Evolutionary conservation across 768 basidiomycete genomes (phyloP), one percentile per base, ranked within the genome.

Genomic region (Tulasnella sp.): DNA sequence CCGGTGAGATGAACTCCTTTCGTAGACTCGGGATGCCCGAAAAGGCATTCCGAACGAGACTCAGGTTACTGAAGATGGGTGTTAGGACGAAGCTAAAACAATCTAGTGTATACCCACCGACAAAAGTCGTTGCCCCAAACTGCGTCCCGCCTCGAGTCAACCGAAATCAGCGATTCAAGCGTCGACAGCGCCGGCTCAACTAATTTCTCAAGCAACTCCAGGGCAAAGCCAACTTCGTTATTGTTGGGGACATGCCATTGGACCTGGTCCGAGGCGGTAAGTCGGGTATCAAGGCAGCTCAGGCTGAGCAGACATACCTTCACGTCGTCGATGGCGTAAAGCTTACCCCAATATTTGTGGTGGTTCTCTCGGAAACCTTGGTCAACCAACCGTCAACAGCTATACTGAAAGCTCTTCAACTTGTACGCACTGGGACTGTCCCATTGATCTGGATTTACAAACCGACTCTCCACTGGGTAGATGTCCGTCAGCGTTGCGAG

Each of bases 191-290:
- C 37, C 7, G 55, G 55, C 25, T 57, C 55, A 19, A 57, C 32
- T 21, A 93, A 71, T 2, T 63, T 62, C 42, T 89, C 84, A 2
- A 97, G 73, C 51, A 78, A 78, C 54, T 79, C 74, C 14, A 92
- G 70, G 6, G 83, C 80, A 65, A 93, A 86, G 4, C 75, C 75
- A 58, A 96, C 77, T 66, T 98, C 94, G n/a, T 77, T 78, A 2
- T 70, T 62, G 15, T 73, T 78, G 0, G 84, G 83, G 9, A 83
- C 78, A 66, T 94, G 92, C 93, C 93, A 98, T 60, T 89, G 81
- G 31, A 92, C 77, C 58, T 79, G 29, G 5, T 2, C n/a, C 11
- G 36, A 39, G 11, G 36, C 36, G 11, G 11, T 39, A 11, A 11
- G 36, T 39, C n/a, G n/a, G n/a, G n/a, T n/a, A n/a, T n/a, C n/a